A percentile compares a stretch with the other conserved stretches of the same genome.
These are phyloP conservation scores for Talaromyces wortmannii DNA, from an alignment of 495 filamentous ascomycete genomes.

Conservation along the genomic window DNA sequence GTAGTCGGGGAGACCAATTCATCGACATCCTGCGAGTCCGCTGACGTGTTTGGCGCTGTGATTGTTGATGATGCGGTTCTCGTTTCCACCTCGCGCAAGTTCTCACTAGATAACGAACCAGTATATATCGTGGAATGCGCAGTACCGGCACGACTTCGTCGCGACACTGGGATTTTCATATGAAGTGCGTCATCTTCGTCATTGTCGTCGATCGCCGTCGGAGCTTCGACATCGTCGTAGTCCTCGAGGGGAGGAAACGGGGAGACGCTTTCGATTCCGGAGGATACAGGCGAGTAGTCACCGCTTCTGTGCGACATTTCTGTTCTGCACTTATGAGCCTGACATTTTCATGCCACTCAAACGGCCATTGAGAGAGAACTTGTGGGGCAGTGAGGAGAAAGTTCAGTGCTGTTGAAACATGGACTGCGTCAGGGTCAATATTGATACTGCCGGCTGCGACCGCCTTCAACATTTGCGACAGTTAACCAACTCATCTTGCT, in stretches of 20 bases:
- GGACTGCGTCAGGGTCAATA: too few relatives aligned
- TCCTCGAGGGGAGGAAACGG: conserved; percentile 3
- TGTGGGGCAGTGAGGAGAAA: too few relatives aligned
- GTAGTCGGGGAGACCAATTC: background rate
- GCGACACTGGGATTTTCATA: background rate
- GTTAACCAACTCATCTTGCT: too few relatives aligned
- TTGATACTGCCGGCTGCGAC: too few relatives aligned
- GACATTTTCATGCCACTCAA: background rate
- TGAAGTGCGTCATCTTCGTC: conserved; percentile 1
- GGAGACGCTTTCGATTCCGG: conserved; percentile 5
- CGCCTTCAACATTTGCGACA: too few relatives aligned
- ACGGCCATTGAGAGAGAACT: too few relatives aligned
- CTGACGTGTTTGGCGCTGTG: background rate
- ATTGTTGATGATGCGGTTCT: background rate
- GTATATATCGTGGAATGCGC: background rate
- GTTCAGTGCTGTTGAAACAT: too few relatives aligned
- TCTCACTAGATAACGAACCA: background rate
- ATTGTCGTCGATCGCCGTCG: background rate
- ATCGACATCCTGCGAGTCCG: background rate
- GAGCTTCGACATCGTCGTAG: background rate
- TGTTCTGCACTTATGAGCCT: background rate
- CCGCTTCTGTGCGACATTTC: background rate
- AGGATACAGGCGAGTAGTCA: conserved; percentile 3
- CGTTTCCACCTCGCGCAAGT: background rate
- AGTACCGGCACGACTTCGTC: background rate